Percentiles rank a stretch among this genome's conserved stretches.
These are phyloP conservation scores for Aureobasidium lini DNA, from an alignment of 2,329 filamentous ascomycete species.

Conservation along the genomic window DNA sequence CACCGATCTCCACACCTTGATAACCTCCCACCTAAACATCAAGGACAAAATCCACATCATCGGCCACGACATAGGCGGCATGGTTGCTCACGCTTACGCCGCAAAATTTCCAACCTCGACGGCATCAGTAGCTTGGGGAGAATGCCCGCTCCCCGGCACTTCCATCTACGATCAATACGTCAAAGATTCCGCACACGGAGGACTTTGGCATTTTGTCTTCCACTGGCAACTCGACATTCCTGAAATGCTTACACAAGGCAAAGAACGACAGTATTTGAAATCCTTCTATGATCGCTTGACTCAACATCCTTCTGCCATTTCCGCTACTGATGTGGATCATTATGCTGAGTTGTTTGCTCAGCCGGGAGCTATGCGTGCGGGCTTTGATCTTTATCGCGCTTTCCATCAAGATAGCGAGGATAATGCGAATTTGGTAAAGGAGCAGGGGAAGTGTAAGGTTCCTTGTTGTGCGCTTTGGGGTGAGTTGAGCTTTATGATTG, in stretches of 20 bases:
- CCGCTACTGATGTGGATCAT: conserved; percentile 30
- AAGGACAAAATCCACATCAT: conserved; percentile 35
- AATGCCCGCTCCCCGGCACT: conserved; percentile 36
- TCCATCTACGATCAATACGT: conserved; percentile 23
- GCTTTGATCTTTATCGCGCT: conserved; percentile 28
- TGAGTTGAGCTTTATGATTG: conserved; percentile 21
- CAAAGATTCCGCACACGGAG: conserved; percentile 20
- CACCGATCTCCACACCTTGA: conserved; percentile 30
- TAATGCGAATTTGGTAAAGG: conserved; percentile 23
- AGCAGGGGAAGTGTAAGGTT: conserved; percentile 28
- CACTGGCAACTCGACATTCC: conserved; percentile 34
- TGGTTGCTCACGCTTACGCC: conserved; percentile 39
- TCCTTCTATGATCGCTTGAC: conserved; percentile 37
- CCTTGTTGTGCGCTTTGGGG: conserved; percentile 27
- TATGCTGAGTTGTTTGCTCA: conserved; percentile 29
- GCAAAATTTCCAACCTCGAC: conserved; percentile 28
- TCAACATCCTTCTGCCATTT: conserved; percentile 32
- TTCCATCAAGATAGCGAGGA: conserved; percentile 29
- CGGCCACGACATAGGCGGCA: conserved; percentile 43
- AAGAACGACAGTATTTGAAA: conserved; percentile 36
- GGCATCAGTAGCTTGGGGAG: conserved; percentile 34
- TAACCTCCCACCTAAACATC: conserved; percentile 26
- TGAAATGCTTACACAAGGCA: conserved; percentile 32
- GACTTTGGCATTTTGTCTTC: conserved; percentile 38
- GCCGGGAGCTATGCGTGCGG: conserved; percentile 29